These are phyloP conservation scores for Arthrobotrys megalospora DNA, from an alignment of 2,329 filamentous ascomycete species.

Conservation along the genomic window DNA sequence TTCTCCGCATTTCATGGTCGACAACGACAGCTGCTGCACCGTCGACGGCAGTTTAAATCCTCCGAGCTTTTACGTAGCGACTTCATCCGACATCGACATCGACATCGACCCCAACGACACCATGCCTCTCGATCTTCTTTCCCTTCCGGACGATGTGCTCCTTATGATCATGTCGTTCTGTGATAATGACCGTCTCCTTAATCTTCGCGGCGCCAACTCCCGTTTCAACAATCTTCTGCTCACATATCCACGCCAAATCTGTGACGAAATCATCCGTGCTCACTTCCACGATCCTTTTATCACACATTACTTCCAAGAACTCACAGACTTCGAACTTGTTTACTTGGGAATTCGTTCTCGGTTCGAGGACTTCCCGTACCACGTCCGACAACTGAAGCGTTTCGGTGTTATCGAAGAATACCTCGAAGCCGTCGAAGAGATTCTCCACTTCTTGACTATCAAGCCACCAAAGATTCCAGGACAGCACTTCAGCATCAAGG, in stretches of 20 bases:
- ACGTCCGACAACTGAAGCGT: conserved; percentile 49
- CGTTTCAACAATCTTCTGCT: conserved; percentile 52
- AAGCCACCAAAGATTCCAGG: conserved; percentile 43
- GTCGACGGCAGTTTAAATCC: conserved; percentile 13
- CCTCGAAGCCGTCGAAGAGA: conserved; percentile 47
- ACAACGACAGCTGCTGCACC: conserved; percentile 11
- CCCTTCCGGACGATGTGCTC: conserved; percentile 54
- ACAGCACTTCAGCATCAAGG: conserved; percentile 55
- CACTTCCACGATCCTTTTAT: conserved; percentile 50
- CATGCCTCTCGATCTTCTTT: conserved; percentile 54
- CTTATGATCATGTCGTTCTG: conserved; percentile 57
- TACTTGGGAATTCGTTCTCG: conserved; percentile 33
- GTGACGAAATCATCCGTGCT: conserved; percentile 45
- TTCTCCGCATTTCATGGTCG: conserved; percentile 31
- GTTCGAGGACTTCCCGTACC: conserved; percentile 46
- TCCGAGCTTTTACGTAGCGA: conserved; percentile 19
- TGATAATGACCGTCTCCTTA: conserved; percentile 38
- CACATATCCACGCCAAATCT: conserved; percentile 53
- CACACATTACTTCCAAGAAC: conserved; percentile 50
- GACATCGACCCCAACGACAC: not conserved
- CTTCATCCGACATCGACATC: not conserved
- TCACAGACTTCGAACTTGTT: conserved; percentile 33
- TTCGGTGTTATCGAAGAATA: conserved; percentile 46
- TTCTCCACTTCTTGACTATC: conserved; percentile 37
- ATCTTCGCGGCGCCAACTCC: conserved; percentile 41